These are phyloP conservation scores for Mycena chlorophos DNA, from an alignment of 768 basidiomycete species.

Conservation along the genomic window DNA sequence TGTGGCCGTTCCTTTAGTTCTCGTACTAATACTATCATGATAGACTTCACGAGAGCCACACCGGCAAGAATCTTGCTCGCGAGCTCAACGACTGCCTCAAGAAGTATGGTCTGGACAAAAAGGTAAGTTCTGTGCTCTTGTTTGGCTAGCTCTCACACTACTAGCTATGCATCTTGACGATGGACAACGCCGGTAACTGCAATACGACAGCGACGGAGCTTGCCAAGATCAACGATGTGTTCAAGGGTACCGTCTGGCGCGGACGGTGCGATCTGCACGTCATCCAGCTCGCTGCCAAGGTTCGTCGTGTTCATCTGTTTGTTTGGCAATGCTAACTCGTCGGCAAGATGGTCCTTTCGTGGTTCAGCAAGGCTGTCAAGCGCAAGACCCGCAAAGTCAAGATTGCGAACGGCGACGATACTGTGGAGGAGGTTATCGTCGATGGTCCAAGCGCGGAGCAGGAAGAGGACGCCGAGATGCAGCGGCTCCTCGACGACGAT, in stretches of 20 bases:
- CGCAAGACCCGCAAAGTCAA: slow-evolving; percentile 16
- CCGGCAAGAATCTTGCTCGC: slow-evolving; percentile 31
- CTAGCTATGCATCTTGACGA: slow-evolving; percentile 30
- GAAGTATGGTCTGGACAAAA: slow-evolving; percentile 28
- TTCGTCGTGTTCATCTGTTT: slow-evolving; percentile 2
- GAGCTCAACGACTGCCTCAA: slow-evolving; percentile 27
- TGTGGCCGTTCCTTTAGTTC: background rate
- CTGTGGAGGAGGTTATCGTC: background rate
- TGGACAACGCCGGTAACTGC: slow-evolving; percentile 37
- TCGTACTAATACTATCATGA: slow-evolving; percentile 3
- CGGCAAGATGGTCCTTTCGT: slow-evolving; percentile 29
- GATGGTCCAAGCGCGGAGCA: background rate
- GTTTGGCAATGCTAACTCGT: slow-evolving; percentile 3
- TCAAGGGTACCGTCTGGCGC: slow-evolving; percentile 21
- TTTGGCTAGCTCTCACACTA: background rate
- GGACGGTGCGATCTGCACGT: slow-evolving; percentile 33
- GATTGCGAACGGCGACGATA: background rate
- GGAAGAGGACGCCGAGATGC: background rate
- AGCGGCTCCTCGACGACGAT: background rate
- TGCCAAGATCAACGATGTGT: slow-evolving; percentile 23
- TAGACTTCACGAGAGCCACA: slow-evolving; percentile 31
- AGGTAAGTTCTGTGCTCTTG: slow-evolving; percentile 20
- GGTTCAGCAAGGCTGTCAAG: slow-evolving; percentile 29
- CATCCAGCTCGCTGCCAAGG: slow-evolving; percentile 36
- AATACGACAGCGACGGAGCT: slow-evolving; percentile 27